Evolutionary conservation across 2,329 filamentous ascomycete species (phyloP), one percentile per base, ranked within the genome.

Genomic region (Fusarium sp.): DNA sequence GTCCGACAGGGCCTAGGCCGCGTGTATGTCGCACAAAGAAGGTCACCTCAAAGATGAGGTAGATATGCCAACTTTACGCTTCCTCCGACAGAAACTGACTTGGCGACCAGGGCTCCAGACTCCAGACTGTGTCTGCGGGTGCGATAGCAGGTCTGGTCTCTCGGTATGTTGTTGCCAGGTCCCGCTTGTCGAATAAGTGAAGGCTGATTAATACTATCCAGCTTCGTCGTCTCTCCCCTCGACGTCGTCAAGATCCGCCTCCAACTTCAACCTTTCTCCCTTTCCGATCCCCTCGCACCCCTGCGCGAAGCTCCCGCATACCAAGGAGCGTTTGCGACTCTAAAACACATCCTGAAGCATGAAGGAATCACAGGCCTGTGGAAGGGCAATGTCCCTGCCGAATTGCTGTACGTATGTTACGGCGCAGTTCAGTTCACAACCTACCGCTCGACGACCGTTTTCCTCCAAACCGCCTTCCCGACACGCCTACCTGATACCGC

Each of bases 211-310:
- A 58, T 57, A 2, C 25, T 16, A 9, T 61, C 36, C 77, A 95
- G 94, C 81, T 98, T 99, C 87, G 91, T 97, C 80, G 93, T 98
- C 81, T 95, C 97, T 20, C 97, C 97, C 63, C 93, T 99, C 76
- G 97, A 99, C 83, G 97, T 99, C 73, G 91, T 98, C 85, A 98
- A 99, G 87, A 99, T 99, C 84, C 94, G 97, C 56, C 92, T 98
- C 54, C 97, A 99, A 82, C 91, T 99, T 20, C 97, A 98, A 83
- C 91, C 94, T 52, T 93, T 97, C 85, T 95, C 94, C 58, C 90
- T 94, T 69, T 93, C 92, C 77, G 93, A 96, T 79, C 93, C 94
- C 3, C 83, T 91, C 11, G 88, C 91, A 54, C 87, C 92, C 50
- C 87, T 90, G 73, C 85, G 85, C 73, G 74, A 85, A 69, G 81